Conservation (phyloP, 352 stramenopile genomes). For the Globisporangium paroecandrum region DNA sequence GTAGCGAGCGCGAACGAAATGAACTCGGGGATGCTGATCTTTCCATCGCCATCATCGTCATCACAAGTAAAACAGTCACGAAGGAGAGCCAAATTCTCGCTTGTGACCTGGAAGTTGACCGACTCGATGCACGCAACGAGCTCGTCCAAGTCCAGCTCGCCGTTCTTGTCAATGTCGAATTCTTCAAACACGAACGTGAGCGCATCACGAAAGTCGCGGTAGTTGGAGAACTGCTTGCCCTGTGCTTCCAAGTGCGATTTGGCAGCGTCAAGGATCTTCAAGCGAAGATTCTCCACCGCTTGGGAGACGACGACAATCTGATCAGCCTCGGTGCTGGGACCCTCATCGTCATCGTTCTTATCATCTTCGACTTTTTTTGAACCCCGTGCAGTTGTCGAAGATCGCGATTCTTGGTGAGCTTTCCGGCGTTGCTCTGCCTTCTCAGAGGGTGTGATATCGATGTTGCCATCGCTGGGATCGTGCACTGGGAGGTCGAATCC, state of each 20-base stretch:
- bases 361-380: neutral
- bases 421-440: neutral
- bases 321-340: conserved; percentile 16
- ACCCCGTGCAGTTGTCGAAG: neutral
- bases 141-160: conserved; percentile 50
- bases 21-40: conserved; percentile 61
- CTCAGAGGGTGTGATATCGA: no score
- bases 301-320: conserved; percentile 20
- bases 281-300: conserved; percentile 33
- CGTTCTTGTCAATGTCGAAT: conserved; percentile 56
- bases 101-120: conserved; percentile 42
- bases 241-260: conserved; percentile 23
- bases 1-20: conserved; percentile 66
- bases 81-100: conserved; percentile 41
- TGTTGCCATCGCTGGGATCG: neutral
- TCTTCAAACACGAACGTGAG: conserved; percentile 46
- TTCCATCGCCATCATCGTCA: conserved; percentile 21
- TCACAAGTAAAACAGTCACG: conserved; percentile 47
- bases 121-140: conserved; percentile 45
- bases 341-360: neutral
- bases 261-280: conserved; percentile 40
- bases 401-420: neutral
- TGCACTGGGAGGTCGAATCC: conserved; percentile 44
- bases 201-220: conserved; percentile 50
- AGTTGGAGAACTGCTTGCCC: conserved; percentile 31